Evolutionary conservation across 2,329 filamentous ascomycete species (phyloP).

Genomic region (Beauveria sp.): DNA sequence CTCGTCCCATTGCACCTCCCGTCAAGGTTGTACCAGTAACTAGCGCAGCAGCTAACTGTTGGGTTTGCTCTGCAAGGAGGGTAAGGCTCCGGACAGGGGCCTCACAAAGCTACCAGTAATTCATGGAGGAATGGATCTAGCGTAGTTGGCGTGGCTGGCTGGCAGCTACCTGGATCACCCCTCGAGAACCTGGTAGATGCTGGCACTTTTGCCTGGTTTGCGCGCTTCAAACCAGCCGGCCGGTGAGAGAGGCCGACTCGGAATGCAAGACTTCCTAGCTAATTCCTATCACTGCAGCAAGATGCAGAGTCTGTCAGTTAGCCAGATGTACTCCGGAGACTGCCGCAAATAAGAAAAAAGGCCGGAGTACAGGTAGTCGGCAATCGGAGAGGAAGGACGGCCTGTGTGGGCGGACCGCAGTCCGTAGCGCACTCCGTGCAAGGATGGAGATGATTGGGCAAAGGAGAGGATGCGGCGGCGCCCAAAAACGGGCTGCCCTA

Average conservation of each 20-base stretch:
- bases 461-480: neutral
- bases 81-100: neutral
- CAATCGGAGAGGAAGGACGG: neutral
- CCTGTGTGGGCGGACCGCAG: neutral
- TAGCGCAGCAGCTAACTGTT: neutral
- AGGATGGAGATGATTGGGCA: neutral
- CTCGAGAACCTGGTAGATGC: neutral
- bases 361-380: neutral
- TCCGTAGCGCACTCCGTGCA: neutral
- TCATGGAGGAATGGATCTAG: neutral
- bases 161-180: neutral
- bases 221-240: too few species aligned
- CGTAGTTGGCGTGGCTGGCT: neutral
- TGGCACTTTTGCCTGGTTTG: too few species aligned
- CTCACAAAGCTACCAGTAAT: neutral
- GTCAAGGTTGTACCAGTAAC: neutral
- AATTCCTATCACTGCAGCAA: too few species aligned
- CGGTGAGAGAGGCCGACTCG: neutral
- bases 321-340: neutral
- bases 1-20: conserved; percentile 3
- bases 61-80: neutral
- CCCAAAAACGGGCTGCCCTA: neutral
- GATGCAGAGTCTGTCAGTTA: too few species aligned
- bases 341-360: neutral
- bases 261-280: neutral